These are phyloP conservation scores for Fraxinus pennsylvanica DNA, from an alignment of 257 asterid genomes.

Conservation along the genomic window DNA sequence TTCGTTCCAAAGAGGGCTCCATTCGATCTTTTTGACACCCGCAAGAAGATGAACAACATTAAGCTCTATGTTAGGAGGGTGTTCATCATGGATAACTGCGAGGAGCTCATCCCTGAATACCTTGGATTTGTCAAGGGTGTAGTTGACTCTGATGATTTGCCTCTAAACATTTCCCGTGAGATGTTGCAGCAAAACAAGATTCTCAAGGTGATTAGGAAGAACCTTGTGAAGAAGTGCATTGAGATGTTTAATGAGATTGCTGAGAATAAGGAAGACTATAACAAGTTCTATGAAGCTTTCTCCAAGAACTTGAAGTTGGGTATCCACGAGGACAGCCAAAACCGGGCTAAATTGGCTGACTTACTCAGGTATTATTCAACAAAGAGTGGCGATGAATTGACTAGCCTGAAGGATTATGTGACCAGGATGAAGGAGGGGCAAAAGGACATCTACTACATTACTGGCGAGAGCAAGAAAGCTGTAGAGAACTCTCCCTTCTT, in stretches of 20 bases:
- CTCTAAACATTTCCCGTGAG: slow-evolving; percentile 81
- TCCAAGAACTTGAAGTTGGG: slow-evolving; percentile 82
- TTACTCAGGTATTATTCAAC: slow-evolving; percentile 68
- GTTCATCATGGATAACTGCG: slow-evolving; percentile 80
- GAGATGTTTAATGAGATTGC: slow-evolving; percentile 82
- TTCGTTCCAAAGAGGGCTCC: slow-evolving; percentile 84
- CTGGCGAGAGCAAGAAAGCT: slow-evolving; percentile 79
- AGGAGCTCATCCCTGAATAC: slow-evolving; percentile 74
- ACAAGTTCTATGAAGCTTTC: slow-evolving; percentile 72
- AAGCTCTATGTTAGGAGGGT: slow-evolving; percentile 76
- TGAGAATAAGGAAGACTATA: slow-evolving; percentile 78
- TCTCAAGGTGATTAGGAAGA: slow-evolving; percentile 71
- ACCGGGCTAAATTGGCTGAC: slow-evolving; percentile 71
- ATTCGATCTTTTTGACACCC: slow-evolving; percentile 70
- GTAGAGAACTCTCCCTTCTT: slow-evolving; percentile 79
- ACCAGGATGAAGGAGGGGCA: slow-evolving; percentile 92
- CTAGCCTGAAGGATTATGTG: slow-evolving; percentile 75
- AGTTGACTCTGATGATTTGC: slow-evolving; percentile 77
- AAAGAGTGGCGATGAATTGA: slow-evolving; percentile 81
- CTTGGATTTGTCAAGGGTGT: slow-evolving; percentile 78
- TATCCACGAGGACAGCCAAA: slow-evolving; percentile 75
- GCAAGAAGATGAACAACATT: slow-evolving; percentile 77
- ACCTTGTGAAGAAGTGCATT: slow-evolving; percentile 78
- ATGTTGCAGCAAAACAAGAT: slow-evolving; percentile 80
- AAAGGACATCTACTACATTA: slow-evolving; percentile 72